Evolutionary conservation across 345 rosid species (phyloP).

Genomic region (Eucalyptus rudis): DNA sequence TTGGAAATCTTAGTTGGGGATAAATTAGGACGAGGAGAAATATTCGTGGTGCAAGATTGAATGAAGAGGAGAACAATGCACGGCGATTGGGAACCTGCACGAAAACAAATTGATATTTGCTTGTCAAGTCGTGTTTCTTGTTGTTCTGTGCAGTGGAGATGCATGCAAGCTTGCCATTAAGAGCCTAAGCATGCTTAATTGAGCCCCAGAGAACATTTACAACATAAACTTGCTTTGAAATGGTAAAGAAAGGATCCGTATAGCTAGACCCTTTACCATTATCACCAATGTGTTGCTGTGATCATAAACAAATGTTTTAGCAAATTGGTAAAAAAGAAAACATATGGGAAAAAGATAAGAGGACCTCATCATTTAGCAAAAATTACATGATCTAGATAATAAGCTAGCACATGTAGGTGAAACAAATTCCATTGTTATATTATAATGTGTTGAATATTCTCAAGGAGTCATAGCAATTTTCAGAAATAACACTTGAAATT

Average conservation of each 20-base stretch:
- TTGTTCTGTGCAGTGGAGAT: background rate
- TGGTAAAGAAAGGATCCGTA: background rate
- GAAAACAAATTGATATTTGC: background rate
- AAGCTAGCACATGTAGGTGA: background rate
- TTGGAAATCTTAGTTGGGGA: background rate
- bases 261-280: background rate
- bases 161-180: background rate
- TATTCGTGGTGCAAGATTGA: background rate
- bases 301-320: background rate
- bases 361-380: background rate
- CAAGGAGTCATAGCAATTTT: background rate
- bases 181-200: background rate
- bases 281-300: background rate
- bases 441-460: background rate
- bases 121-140: background rate
- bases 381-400: background rate
- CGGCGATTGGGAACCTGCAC: background rate
- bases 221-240: background rate
- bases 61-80: background rate
- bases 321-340: background rate
- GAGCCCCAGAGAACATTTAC: background rate
- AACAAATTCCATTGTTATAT: background rate
- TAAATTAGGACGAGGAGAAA: background rate
- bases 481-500: background rate
- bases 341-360: background rate